Evolutionary conservation across 2,329 filamentous ascomycete species (phyloP).

Genomic region (Colletotrichum cordylinicola): DNA sequence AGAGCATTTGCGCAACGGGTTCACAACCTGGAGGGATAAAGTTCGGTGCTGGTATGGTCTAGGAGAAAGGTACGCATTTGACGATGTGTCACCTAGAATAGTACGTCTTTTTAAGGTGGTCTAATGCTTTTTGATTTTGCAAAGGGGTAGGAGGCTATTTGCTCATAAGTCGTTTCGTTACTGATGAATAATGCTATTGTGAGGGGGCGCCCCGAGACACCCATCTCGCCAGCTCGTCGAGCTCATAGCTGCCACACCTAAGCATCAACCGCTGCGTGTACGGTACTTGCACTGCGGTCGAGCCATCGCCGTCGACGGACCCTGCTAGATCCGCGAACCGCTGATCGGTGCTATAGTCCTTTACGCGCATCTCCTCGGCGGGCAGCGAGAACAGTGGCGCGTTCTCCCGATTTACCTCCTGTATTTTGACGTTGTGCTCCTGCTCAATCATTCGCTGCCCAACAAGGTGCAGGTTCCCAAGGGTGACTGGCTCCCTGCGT

Average conservation of each 20-base stretch:
- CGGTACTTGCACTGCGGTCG: background rate
- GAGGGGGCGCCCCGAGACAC: background rate
- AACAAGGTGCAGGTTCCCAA: background rate
- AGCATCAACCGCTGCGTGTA: conserved; percentile 12
- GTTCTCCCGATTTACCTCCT: background rate
- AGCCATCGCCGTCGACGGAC: background rate
- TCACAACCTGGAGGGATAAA: background rate
- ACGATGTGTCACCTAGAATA: background rate
- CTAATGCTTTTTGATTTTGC: background rate
- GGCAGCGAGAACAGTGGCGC: conserved; percentile 13
- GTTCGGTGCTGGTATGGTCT: background rate
- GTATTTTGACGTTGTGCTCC: conserved; percentile 13
- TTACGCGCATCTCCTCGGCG: conserved; percentile 19
- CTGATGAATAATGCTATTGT: background rate
- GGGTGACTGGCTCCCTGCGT: background rate
- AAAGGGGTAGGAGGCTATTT: background rate
- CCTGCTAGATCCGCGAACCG: background rate
- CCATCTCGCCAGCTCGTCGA: conserved; percentile 10
- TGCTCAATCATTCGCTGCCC: conserved; percentile 1
- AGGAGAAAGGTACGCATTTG: background rate
- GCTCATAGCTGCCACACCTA: conserved; percentile 9
- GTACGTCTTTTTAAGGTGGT: background rate
- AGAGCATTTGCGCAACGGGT: background rate
- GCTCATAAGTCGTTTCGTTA: background rate
- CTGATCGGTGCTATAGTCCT: background rate